Evolutionary conservation across 495 filamentous ascomycete genomes (phyloP).

Genomic region (Bathelium albidoporum): DNA sequence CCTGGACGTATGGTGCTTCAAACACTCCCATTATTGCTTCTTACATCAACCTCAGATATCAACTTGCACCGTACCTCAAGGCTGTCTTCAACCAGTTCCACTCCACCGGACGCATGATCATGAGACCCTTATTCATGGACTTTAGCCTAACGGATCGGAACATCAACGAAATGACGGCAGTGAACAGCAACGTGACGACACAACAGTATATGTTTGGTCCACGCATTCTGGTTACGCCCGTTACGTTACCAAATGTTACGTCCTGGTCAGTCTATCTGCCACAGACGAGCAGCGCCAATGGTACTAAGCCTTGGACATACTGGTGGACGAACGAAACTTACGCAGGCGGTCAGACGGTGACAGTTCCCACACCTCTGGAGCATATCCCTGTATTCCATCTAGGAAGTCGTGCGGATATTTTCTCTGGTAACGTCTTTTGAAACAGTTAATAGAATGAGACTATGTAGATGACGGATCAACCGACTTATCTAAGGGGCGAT

Average conservation of each 20-base stretch:
- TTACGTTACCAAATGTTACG: slow-evolving; percentile 10
- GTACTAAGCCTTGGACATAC: slow-evolving; percentile 11
- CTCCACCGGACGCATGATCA: slow-evolving; percentile 12
- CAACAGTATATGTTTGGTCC: slow-evolving; percentile 16
- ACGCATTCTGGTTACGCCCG: slow-evolving; percentile 9
- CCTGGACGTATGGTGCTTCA: slow-evolving; percentile 9
- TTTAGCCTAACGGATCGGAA: slow-evolving; percentile 10
- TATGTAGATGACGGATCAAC: background rate
- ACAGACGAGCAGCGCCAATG: background rate
- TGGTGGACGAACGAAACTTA: slow-evolving; percentile 15
- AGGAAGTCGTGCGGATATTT: slow-evolving; percentile 8
- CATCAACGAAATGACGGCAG: background rate
- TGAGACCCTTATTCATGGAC: slow-evolving; percentile 14
- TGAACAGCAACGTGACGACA: slow-evolving; percentile 10
- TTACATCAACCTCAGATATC: slow-evolving; percentile 11
- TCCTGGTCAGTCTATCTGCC: slow-evolving; percentile 11
- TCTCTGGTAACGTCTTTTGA: slow-evolving; percentile 13
- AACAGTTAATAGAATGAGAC: background rate
- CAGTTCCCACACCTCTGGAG: slow-evolving; percentile 11
- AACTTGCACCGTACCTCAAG: slow-evolving; percentile 6
- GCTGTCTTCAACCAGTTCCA: slow-evolving; percentile 11
- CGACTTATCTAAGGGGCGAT: too few species aligned
- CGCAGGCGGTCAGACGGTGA: slow-evolving; percentile 11
- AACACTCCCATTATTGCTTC: slow-evolving; percentile 12
- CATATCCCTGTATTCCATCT: slow-evolving; percentile 12